Evolutionary conservation across 495 filamentous ascomycete genomes (phyloP), one percentile per base, ranked within the genome.

Genomic region (Lasiosphaeria ovina): DNA sequence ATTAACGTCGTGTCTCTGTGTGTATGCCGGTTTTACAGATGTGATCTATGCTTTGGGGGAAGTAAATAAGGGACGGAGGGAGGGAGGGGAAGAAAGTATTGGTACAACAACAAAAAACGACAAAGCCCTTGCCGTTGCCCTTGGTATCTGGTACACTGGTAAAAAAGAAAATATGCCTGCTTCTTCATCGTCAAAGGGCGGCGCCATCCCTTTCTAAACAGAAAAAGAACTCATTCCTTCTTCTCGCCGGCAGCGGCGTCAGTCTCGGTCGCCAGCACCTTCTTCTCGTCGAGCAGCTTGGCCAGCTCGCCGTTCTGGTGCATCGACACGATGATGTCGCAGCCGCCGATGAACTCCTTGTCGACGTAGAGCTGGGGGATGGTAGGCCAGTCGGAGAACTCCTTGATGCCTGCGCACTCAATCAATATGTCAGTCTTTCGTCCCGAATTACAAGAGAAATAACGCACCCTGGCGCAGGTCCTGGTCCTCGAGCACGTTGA

Each of bases 311-410:
- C 94, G 71, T 90, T 95, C 77, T 97, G 91, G 78, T 98, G 94
- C 94, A 98, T 98, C 7, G 87, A 89, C 77, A 98, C 87, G 67
- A 98, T 72, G 58, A 98, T 98, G 77, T 98, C 95, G 71, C 94
- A 98, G 3, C 94, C 94, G 57, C 94, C 95, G 59, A 98, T 82
- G 69, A 98, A 98, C 71, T 98, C 92, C 74, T 93, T 93, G 54
- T 94, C 83, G 53, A 98, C 79, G 75, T 98, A 98, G 35, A 98
- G 81, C 72, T 98, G 94, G 1, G 94, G 94, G 72, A 98, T 98
- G 31, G 94, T 98, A 8, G 94, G 94, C 94, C 94, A 98, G 69
- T 97, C 93, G 4, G 92, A 96, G 80, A 91, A 98, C 72, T 98
- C 93, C 73, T 98, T 98, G 74, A 98, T 93, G 47, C 95, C 93